Conservation (phyloP, 495 filamentous ascomycete species). For the Cercophora samala region DNA sequence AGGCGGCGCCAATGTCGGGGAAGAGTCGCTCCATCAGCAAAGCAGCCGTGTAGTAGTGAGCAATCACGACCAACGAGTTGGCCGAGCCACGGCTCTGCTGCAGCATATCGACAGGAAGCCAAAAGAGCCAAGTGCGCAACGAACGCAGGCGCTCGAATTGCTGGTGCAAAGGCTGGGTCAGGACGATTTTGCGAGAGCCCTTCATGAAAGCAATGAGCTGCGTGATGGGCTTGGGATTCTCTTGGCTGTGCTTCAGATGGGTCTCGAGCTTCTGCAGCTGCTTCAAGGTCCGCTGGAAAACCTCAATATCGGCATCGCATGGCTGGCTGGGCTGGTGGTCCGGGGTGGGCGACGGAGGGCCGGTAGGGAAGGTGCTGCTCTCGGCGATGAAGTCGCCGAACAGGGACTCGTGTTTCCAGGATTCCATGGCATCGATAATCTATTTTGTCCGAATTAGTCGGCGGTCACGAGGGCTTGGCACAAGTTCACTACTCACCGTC, state of each 20-base stretch:
- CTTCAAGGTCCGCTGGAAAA: constrained; percentile 60
- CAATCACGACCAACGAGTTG: constrained; percentile 73
- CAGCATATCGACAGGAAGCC: constrained; percentile 73
- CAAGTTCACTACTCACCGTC: constrained; percentile 54
- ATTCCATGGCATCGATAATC: constrained; percentile 87
- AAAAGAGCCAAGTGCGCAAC: constrained; percentile 90
- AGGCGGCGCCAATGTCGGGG: constrained; percentile 84
- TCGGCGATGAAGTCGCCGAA: constrained; percentile 81
- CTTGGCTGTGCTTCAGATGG: constrained; percentile 66
- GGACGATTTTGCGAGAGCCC: constrained; percentile 68
- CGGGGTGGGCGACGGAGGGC: constrained; percentile 57
- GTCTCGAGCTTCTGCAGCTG: constrained; percentile 68
- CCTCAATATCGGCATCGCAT: constrained; percentile 65
- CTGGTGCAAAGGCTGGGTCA: constrained; percentile 68
- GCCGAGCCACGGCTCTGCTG: constrained; percentile 56
- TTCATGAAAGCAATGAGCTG: constrained; percentile 81
- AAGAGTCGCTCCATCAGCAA: constrained; percentile 85
- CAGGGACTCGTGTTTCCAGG: constrained; percentile 86
- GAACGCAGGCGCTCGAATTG: constrained; percentile 85
- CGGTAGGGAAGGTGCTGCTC: constrained; percentile 62
- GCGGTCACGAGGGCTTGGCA: constrained; percentile 8
- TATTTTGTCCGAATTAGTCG: constrained; percentile 40
- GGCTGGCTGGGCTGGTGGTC: constrained; percentile 56
- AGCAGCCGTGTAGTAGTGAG: constrained; percentile 87
- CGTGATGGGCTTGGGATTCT: constrained; percentile 68